phyloP scores from a whole-genome alignment of 2,329 filamentous ascomycete genomes.

The Geosmithia putterillii region DNA sequence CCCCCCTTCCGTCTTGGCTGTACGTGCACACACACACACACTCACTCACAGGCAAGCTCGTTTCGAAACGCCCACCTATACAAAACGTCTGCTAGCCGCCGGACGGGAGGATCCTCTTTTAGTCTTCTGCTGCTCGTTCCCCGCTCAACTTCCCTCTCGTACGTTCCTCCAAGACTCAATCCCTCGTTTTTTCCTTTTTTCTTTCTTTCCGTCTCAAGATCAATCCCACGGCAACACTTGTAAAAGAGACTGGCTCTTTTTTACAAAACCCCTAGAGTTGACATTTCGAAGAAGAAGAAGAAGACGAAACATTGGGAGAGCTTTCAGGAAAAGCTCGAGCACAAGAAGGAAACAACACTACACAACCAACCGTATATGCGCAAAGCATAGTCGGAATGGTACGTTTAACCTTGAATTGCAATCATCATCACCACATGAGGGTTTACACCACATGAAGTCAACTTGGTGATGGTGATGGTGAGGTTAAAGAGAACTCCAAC shows the following conservation, averaged over 20 bases:
- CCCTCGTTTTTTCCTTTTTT: neutral
- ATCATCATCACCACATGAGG: too few relatives aligned
- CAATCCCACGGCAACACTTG: slow-evolving; percentile 11
- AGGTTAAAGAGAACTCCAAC: too few relatives aligned
- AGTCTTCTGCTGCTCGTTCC: slow-evolving; percentile 15
- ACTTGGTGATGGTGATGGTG: too few relatives aligned
- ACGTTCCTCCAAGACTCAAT: too few relatives aligned
- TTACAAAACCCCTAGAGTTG: slow-evolving; percentile 6
- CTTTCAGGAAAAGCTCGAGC: slow-evolving; percentile 1
- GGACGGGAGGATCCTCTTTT: slow-evolving; percentile 14
- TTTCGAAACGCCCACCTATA: slow-evolving; percentile 16
- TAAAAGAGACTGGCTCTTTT: too few relatives aligned
- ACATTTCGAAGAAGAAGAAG: slow-evolving; percentile 12
- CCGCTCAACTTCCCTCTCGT: neutral
- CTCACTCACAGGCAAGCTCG: neutral
- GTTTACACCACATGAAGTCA: neutral
- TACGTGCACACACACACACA: neutral
- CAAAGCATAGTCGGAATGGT: too few relatives aligned
- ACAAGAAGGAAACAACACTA: too few relatives aligned
- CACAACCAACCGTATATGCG: too few relatives aligned
- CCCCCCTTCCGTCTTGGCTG: neutral
- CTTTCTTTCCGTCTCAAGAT: neutral
- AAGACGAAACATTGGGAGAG: slow-evolving; percentile 24
- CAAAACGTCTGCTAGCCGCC: slow-evolving; percentile 37
- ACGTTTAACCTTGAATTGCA: too few relatives aligned